These are phyloP conservation scores for Fusarium sp. DNA, from an alignment of 2,329 filamentous ascomycete species.

Conservation along the genomic window DNA sequence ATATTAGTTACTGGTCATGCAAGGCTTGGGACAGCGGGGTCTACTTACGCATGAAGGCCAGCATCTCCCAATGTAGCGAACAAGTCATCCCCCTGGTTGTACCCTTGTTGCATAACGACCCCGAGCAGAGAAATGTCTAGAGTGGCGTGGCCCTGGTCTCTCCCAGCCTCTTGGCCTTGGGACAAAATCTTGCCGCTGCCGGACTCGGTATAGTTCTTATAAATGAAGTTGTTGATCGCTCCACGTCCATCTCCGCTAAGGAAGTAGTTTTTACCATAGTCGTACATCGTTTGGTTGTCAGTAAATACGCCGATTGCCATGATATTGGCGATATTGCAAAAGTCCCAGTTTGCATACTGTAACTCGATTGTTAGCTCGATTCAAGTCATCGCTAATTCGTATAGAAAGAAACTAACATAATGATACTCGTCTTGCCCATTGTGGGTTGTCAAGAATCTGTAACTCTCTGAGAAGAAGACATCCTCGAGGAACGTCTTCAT, in stretches of 20 bases:
- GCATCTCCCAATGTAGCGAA: neutral
- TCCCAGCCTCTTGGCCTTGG: neutral
- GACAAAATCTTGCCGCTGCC: neutral
- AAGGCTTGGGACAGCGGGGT: neutral
- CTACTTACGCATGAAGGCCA: neutral
- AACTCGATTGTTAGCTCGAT: too few relatives aligned
- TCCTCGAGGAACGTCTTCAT: neutral
- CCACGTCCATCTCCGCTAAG: neutral
- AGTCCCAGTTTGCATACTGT: neutral
- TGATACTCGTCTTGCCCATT: neutral
- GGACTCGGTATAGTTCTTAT: neutral
- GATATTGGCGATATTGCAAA: neutral
- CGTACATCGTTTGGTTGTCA: neutral
- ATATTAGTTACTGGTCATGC: neutral
- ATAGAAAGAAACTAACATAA: neutral
- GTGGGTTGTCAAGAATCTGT: neutral
- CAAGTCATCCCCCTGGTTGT: neutral
- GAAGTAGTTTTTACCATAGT: neutral
- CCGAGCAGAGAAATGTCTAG: neutral
- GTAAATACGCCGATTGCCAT: neutral
- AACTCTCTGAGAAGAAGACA: neutral
- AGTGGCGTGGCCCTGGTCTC: neutral
- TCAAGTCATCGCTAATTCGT: too few relatives aligned
- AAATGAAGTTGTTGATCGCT: neutral
- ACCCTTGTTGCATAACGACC: neutral